A percentile compares a stretch with the other conserved stretches of the same genome.
Evolutionary conservation across 805 yeast genomes (phyloP).

Genomic region (Wickerhamomyces pijperi): DNA sequence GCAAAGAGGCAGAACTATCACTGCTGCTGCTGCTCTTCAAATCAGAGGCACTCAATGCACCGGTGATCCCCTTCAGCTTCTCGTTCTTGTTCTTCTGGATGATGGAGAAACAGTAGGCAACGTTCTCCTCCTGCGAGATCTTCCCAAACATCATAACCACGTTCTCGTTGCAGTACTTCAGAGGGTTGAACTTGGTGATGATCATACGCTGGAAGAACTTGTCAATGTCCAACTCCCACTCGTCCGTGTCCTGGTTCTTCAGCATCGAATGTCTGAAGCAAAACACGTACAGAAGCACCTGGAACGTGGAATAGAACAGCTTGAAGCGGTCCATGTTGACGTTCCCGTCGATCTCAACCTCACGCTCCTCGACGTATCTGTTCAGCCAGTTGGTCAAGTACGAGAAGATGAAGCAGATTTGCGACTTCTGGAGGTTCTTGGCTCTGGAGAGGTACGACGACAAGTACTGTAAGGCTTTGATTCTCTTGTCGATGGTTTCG

Average conservation of each 20-base stretch:
- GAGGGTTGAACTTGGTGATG: constrained; percentile 83
- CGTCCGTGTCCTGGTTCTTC: constrained; percentile 23
- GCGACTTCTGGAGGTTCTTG: constrained; percentile 53
- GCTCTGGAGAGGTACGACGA: constrained; percentile 89
- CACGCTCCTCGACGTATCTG: constrained; percentile 74
- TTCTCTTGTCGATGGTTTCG: constrained; percentile 62
- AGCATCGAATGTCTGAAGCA: constrained; percentile 73
- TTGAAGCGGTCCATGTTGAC: constrained; percentile 86
- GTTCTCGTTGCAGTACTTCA: constrained; percentile 86
- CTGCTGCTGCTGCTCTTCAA: constrained; percentile 15
- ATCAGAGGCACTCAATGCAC: constrained; percentile 11
- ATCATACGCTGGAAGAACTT: constrained; percentile 80
- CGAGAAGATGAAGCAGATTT: constrained; percentile 72
- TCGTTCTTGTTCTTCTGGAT: constrained; percentile 75
- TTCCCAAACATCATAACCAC: constrained; percentile 91
- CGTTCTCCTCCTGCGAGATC: constrained; percentile 79
- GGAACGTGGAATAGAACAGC: constrained; percentile 83
- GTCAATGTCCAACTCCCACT: constrained; percentile 76
- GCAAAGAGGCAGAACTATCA: constrained; percentile 18
- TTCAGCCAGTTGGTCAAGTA: constrained; percentile 78
- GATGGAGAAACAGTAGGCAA: constrained; percentile 87
- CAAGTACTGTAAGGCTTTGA: constrained; percentile 85
- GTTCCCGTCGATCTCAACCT: constrained; percentile 57
- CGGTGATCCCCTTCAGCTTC: constrained; percentile 30
- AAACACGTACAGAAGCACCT: constrained; percentile 81